Percentiles rank a stretch among this genome's conserved stretches.
phyloP scores from a whole-genome alignment of 2,329 filamentous ascomycete genomes.

The Orbilia javanica region DNA sequence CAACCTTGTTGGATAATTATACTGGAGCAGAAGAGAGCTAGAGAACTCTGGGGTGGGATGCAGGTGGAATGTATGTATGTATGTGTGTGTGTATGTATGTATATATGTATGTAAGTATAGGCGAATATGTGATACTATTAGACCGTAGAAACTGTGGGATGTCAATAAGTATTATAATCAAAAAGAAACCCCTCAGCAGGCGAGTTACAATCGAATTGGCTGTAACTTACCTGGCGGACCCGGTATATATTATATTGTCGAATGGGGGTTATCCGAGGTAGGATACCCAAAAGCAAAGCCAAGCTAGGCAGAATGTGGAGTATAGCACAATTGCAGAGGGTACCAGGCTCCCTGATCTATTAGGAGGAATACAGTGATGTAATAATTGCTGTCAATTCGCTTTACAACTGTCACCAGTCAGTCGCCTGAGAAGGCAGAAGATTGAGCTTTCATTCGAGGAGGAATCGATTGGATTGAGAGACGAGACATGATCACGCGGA shows the following conservation, averaged over 20 bases:
- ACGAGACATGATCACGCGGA: slow-evolving; percentile 55
- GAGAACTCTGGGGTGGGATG: slow-evolving; percentile 48
- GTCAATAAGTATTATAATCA: slow-evolving; percentile 17
- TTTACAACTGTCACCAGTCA: slow-evolving; percentile 57
- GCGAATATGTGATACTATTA: slow-evolving; percentile 3
- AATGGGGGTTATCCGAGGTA: slow-evolving; percentile 11
- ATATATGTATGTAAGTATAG: slow-evolving; percentile 12
- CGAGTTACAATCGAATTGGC: slow-evolving; percentile 47
- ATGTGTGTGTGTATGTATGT: too few species aligned
- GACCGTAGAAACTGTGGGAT: slow-evolving; percentile 36
- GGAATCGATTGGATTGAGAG: slow-evolving; percentile 30
- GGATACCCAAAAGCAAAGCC: slow-evolving; percentile 27
- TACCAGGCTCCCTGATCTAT: slow-evolving; percentile 49
- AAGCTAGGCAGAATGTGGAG: slow-evolving; percentile 35
- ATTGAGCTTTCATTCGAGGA: slow-evolving; percentile 58
- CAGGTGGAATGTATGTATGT: not conserved
- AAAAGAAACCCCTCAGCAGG: slow-evolving; percentile 56
- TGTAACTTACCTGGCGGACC: slow-evolving; percentile 48
- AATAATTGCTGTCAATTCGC: slow-evolving; percentile 55
- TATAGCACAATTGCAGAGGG: too few species aligned
- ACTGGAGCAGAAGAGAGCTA: too few species aligned
- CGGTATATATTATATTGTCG: slow-evolving; percentile 34
- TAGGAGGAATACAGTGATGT: slow-evolving; percentile 52
- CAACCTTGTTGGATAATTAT: slow-evolving; percentile 36
- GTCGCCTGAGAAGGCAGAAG: slow-evolving; percentile 56